phyloP scores from a whole-genome alignment of 2,329 filamentous ascomycete genomes.

The Lecanicillium sp. region DNA sequence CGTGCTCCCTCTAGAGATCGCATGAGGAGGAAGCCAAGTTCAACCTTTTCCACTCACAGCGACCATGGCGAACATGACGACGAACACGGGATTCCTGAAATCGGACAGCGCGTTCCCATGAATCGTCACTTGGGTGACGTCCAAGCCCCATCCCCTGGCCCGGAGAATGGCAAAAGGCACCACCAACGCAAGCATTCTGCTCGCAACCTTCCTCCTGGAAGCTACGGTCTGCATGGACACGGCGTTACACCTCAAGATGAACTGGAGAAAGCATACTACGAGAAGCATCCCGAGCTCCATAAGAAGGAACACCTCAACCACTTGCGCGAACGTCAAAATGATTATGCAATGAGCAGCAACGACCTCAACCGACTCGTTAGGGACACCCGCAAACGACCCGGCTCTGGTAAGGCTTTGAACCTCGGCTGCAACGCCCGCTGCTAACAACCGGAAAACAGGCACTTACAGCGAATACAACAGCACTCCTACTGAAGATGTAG shows the following conservation, averaged over 20 bases:
- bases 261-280: slow-evolving; percentile 86
- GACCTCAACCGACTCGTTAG: slow-evolving; percentile 86
- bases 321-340: slow-evolving; percentile 49
- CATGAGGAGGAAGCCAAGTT: slow-evolving; percentile 58
- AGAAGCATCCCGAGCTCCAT: slow-evolving; percentile 78
- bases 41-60: slow-evolving; percentile 44
- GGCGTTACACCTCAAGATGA: slow-evolving; percentile 68
- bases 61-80: slow-evolving; percentile 53
- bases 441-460: slow-evolving; percentile 43
- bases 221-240: slow-evolving; percentile 89
- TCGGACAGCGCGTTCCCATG: slow-evolving; percentile 90
- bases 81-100: slow-evolving; percentile 84
- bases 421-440: neutral
- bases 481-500: slow-evolving; percentile 85
- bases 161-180: slow-evolving; percentile 37
- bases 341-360: slow-evolving; percentile 82
- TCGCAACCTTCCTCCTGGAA: slow-evolving; percentile 67
- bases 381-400: slow-evolving; percentile 48
- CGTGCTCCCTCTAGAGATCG: slow-evolving; percentile 37
- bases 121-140: slow-evolving; percentile 88
- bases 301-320: slow-evolving; percentile 62
- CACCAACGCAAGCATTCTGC: slow-evolving; percentile 70
- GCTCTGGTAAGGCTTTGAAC: slow-evolving; percentile 2
- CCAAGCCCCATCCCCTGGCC: slow-evolving; percentile 74
- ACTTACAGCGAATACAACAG: slow-evolving; percentile 54